Percentiles rank a stretch among this genome's conserved stretches.
Conservation (phyloP, 225 moss, liverwort and hornwort genomes). For the Thuidium tamariscinum region DNA sequence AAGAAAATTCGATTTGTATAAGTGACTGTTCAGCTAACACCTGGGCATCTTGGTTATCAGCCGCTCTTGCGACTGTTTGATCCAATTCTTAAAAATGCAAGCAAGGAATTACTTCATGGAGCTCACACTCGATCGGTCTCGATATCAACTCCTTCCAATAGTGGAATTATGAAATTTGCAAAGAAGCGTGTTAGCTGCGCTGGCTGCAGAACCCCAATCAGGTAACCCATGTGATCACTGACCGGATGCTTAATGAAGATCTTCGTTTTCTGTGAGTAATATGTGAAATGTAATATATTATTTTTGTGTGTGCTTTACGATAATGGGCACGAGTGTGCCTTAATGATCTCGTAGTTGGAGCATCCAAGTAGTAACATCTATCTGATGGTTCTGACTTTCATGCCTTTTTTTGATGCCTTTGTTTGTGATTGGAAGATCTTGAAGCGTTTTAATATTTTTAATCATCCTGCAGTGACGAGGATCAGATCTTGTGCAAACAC, state of each 20-base stretch:
- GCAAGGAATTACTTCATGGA: constrained; percentile 89
- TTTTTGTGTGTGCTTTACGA: not conserved
- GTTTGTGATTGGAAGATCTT: not conserved
- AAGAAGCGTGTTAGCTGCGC: constrained; percentile 83
- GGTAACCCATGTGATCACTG: constrained; percentile 15
- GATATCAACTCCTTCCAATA: constrained; percentile 88
- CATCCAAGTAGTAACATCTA: not conserved
- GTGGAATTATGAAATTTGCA: constrained; percentile 99
- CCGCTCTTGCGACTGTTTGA: constrained; percentile 92
- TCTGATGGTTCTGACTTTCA: not conserved
- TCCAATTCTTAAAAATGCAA: constrained; percentile 94
- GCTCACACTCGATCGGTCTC: constrained; percentile 91
- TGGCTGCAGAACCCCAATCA: constrained; percentile 83
- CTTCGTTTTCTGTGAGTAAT: not conserved
- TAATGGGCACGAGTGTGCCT: not conserved
- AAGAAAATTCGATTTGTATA: not conserved
- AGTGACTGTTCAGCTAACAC: not conserved
- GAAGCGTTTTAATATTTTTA: not conserved
- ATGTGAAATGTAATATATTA: not conserved
- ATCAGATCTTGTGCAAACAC: constrained; percentile 80
- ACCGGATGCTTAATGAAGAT: not conserved
- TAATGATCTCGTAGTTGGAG: not conserved
- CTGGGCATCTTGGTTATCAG: constrained; percentile 9
- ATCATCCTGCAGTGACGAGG: constrained; percentile 57
- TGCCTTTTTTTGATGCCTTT: not conserved